phyloP scores from a whole-genome alignment of 116 monocot genomes.

The Dioscorea cayenensis region DNA sequence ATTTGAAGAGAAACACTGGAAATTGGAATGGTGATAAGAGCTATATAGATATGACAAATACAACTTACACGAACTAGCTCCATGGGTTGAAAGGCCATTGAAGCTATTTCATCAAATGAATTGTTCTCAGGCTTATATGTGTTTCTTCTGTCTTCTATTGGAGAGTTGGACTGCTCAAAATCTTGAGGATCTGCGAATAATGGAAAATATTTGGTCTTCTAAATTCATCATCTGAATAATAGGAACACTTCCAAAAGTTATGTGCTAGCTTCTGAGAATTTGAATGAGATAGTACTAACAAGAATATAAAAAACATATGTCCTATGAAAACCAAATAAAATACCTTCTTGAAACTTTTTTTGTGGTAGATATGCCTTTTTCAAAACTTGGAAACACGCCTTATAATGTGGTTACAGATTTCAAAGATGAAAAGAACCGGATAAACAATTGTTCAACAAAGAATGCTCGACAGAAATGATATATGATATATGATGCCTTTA shows the following conservation, averaged over 20 bases:
- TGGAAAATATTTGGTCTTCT: neutral
- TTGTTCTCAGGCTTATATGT: slow-evolving; percentile 18
- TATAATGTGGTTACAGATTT: neutral
- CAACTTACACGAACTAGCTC: slow-evolving; percentile 25
- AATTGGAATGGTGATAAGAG: neutral
- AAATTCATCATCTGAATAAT: neutral
- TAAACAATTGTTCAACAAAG: neutral
- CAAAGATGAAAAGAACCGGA: neutral
- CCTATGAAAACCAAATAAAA: too few relatives aligned
- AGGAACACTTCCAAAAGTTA: neutral
- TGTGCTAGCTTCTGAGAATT: neutral
- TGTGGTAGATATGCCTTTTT: neutral
- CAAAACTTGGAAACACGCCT: too few relatives aligned
- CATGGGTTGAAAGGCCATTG: slow-evolving; percentile 5
- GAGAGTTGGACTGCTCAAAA: slow-evolving; percentile 3
- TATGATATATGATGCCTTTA: neutral
- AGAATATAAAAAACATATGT: neutral
- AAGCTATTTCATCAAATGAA: neutral
- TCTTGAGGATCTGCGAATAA: slow-evolving; percentile 1
- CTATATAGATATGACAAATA: neutral
- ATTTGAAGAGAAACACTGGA: neutral
- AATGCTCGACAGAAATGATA: neutral
- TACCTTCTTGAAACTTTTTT: neutral
- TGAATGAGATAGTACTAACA: neutral
- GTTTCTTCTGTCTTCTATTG: slow-evolving; percentile 9